Evolutionary conservation across 495 filamentous ascomycete species (phyloP), one percentile per base, ranked within the genome.

Genomic region (Hypoxylon perforatum): DNA sequence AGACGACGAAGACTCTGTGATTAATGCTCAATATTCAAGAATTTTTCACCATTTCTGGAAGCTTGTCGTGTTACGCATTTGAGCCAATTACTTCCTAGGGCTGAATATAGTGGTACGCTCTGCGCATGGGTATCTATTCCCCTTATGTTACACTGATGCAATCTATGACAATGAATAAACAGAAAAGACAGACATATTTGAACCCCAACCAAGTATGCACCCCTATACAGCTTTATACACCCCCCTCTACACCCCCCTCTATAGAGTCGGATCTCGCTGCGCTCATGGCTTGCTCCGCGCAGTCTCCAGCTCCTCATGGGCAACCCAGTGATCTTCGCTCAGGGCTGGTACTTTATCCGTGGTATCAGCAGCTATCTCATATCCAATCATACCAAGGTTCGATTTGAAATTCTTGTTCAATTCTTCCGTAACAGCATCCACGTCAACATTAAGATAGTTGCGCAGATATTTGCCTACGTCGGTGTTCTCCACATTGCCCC

Each of bases 401-500:
- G 28, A 17, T 46, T 57, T 18, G 55, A 65, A 25, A 65, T 54
- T 89, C 55, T 89, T 78, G 41, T 80, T 83, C 39, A 98, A 81
- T 74, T 91, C 86, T 70, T 86, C 82, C 2, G 93, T 97, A 41
- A 96, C 85, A 18, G 80, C 78, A 0, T 90, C 85, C 0, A 97
- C 83, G 70, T 97, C 89, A 14, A 98, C 82, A 47, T 86, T 88
- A 0, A 99, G 84, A 70, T 94, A 99, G 10, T 87, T 80, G 15
- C 85, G 78, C 18, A 99, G 77, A 75, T 96, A 98, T 28, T 82
- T 76, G 12, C 95, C 95, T 3, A 99, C 82, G 11, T 98, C 92
- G 3, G 91, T 99, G 73, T 99, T 99, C 81, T 99, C 95, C 60
- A 94, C 88, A 74, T 97, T 97, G 4, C 95, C 95, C 1, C 83